A percentile compares a stretch with the other conserved stretches of the same genome.
Evolutionary conservation across 2,329 filamentous ascomycete species (phyloP).

Genomic region (Clarireedia homoeocarpa): DNA sequence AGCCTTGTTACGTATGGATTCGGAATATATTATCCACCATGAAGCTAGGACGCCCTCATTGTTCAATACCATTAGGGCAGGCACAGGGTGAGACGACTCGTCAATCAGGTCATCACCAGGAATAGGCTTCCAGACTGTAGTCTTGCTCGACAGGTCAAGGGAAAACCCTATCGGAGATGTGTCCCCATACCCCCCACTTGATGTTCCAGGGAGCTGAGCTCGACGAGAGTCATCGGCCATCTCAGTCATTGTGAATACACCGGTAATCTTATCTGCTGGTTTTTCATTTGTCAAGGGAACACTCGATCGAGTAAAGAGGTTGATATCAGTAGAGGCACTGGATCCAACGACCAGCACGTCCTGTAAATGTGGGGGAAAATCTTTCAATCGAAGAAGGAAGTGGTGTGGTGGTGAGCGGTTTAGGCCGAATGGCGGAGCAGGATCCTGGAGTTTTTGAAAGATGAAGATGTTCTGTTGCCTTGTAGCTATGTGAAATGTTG

Average conservation of each 20-base stretch:
- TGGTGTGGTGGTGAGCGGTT: constrained; percentile 65
- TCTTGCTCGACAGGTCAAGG: constrained; percentile 75
- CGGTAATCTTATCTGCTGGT: constrained; percentile 49
- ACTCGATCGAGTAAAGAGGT: constrained; percentile 68
- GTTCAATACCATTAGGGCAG: constrained; percentile 77
- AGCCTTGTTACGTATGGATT: constrained; percentile 68
- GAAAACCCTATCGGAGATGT: constrained; percentile 72
- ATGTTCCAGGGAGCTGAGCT: constrained; percentile 65
- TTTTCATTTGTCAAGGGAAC: constrained; percentile 55
- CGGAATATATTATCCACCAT: constrained; percentile 91
- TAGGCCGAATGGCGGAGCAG: constrained; percentile 64
- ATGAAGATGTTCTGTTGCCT: constrained; percentile 55
- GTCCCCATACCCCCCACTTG: constrained; percentile 52
- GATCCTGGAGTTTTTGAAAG: constrained; percentile 67
- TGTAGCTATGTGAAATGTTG: constrained; percentile 72
- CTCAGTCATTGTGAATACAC: constrained; percentile 66
- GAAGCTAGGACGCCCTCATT: constrained; percentile 76
- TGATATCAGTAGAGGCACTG: constrained; percentile 71
- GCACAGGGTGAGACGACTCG: constrained; percentile 72
- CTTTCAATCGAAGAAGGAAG: constrained; percentile 66
- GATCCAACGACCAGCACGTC: constrained; percentile 79
- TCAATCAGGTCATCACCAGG: constrained; percentile 64
- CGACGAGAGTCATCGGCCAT: constrained; percentile 66
- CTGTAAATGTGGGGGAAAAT: constrained; percentile 72
- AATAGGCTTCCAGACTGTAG: constrained; percentile 72